These are phyloP conservation scores for Chaetomiaceae sp. DNA, from an alignment of 2,329 filamentous ascomycete species.

Conservation along the genomic window DNA sequence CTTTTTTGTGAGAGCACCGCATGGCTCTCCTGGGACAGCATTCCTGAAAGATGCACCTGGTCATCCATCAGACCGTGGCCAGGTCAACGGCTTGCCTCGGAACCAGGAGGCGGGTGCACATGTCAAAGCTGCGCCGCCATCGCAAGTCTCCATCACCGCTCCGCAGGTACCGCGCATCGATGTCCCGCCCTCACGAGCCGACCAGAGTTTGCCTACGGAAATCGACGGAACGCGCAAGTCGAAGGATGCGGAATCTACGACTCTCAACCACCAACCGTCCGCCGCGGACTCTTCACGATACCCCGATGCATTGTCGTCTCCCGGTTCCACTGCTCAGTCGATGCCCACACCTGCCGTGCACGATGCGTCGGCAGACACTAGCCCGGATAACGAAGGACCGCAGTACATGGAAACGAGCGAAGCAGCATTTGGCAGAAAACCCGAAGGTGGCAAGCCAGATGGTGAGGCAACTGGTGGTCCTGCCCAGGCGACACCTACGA, in stretches of 20 bases:
- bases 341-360: constrained; percentile 67
- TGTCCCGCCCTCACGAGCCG: neutral
- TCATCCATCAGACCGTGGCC: neutral
- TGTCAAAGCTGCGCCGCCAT: neutral
- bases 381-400: constrained; percentile 63
- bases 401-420: constrained; percentile 49
- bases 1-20: neutral
- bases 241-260: constrained; percentile 27
- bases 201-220: neutral
- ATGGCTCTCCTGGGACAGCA: neutral
- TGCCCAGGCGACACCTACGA: neutral
- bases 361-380: constrained; percentile 68
- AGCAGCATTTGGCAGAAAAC: constrained; percentile 33
- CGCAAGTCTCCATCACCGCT: neutral
- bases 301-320: constrained; percentile 48
- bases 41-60: neutral
- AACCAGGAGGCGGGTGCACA: neutral
- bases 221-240: constrained; percentile 19
- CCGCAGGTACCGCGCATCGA: constrained; percentile 8
- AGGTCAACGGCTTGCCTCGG: neutral
- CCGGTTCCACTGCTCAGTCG: constrained; percentile 66
- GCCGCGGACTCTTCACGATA: constrained; percentile 34
- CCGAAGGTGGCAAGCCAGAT: constrained; percentile 22
- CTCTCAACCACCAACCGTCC: constrained; percentile 30
- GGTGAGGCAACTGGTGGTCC: constrained; percentile 16